phyloP scores from a whole-genome alignment of 2,329 filamentous ascomycete genomes.

The Ramularia endophylla region DNA sequence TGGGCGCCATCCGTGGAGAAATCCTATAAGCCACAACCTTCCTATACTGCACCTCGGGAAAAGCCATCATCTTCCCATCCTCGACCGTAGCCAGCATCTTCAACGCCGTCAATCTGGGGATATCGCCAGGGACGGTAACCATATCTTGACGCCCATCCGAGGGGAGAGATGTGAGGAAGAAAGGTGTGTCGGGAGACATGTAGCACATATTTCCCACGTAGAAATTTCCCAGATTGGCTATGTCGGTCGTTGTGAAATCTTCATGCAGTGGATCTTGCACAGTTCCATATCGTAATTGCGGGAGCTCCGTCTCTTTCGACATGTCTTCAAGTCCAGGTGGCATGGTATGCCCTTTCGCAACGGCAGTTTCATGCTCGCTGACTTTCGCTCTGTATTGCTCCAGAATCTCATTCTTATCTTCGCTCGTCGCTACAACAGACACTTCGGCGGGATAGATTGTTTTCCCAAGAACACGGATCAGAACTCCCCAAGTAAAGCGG shows the following conservation, averaged over 20 bases:
- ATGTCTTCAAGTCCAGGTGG: too few relatives aligned
- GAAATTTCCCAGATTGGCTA: slow-evolving; percentile 81
- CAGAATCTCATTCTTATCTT: slow-evolving; percentile 67
- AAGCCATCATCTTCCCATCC: slow-evolving; percentile 70
- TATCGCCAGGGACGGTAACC: slow-evolving; percentile 70
- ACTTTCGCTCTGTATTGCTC: slow-evolving; percentile 56
- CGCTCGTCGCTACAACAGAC: slow-evolving; percentile 79
- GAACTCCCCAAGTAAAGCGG: slow-evolving; percentile 78
- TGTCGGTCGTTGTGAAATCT: slow-evolving; percentile 68
- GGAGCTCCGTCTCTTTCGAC: slow-evolving; percentile 49
- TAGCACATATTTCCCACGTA: slow-evolving; percentile 94
- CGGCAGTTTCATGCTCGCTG: slow-evolving; percentile 23
- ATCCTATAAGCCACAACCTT: slow-evolving; percentile 88
- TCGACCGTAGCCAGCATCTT: slow-evolving; percentile 67
- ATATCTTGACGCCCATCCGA: slow-evolving; percentile 84
- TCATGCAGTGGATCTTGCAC: slow-evolving; percentile 68
- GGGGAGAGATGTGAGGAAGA: slow-evolving; percentile 78
- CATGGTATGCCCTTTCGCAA: slow-evolving; percentile 16
- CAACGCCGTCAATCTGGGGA: slow-evolving; percentile 60
- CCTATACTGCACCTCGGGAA: slow-evolving; percentile 68
- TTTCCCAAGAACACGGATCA: slow-evolving; percentile 69
- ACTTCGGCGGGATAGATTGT: slow-evolving; percentile 85
- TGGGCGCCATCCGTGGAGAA: slow-evolving; percentile 47
- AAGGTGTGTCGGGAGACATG: slow-evolving; percentile 80
- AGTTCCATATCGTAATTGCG: slow-evolving; percentile 70